Conservation (phyloP, 306 rosid species). For the Vachellia collinsii region DNA sequence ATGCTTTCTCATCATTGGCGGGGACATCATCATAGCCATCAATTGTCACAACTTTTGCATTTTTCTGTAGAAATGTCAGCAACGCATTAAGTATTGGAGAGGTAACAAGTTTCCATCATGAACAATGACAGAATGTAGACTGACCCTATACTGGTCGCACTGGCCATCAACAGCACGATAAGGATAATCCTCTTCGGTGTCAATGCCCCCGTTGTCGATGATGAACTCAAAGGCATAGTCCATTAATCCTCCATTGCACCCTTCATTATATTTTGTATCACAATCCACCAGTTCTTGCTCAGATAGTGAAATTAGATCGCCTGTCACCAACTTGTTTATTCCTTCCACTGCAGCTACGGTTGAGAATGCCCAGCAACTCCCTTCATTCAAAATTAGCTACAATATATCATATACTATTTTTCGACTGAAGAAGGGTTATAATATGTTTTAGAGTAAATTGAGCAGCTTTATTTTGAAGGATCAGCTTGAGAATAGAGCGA, state of each 20-base stretch:
- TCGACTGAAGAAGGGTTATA: neutral
- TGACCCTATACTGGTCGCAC: constrained; percentile 71
- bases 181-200: constrained; percentile 87
- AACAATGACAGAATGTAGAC: constrained; percentile 5
- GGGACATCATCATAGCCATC: constrained; percentile 81
- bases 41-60: constrained; percentile 81
- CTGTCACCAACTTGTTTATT: constrained; percentile 78
- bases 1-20: constrained; percentile 60
- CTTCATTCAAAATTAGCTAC: constrained; percentile 43
- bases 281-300: constrained; percentile 97
- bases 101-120: neutral
- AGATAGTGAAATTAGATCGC: constrained; percentile 75
- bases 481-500: neutral
- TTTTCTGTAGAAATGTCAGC: constrained; percentile 60
- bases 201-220: constrained; percentile 89
- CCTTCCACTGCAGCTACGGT: constrained; percentile 79
- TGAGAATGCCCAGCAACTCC: constrained; percentile 99
- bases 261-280: constrained; percentile 75
- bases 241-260: constrained; percentile 97
- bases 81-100: neutral
- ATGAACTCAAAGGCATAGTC: constrained; percentile 88
- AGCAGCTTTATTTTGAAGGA: neutral
- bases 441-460: neutral
- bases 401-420: neutral
- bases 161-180: constrained; percentile 62